Evolutionary conservation across 495 filamentous ascomycete species (phyloP).

Genomic region (Tuber borchii): DNA sequence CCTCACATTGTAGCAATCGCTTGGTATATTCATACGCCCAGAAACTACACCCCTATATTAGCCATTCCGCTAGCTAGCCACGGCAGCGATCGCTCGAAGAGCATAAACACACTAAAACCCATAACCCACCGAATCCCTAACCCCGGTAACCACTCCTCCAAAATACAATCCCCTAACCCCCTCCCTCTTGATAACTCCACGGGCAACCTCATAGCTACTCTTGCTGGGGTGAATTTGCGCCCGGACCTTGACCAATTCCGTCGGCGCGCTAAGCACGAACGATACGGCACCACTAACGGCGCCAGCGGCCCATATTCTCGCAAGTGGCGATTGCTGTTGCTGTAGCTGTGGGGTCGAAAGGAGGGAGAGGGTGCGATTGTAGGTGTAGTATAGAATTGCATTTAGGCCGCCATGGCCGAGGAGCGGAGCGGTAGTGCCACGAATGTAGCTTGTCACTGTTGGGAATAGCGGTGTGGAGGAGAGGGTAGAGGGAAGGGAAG

Average conservation of each 20-base stretch:
- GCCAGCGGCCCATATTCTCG: slow-evolving; percentile 66
- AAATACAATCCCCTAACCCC: slow-evolving; percentile 67
- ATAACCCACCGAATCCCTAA: slow-evolving; percentile 79
- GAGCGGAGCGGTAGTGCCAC: slow-evolving; percentile 70
- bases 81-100: slow-evolving; percentile 22
- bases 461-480: slow-evolving; percentile 7
- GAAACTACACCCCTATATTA: slow-evolving; percentile 52
- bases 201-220: slow-evolving; percentile 52
- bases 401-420: slow-evolving; percentile 85
- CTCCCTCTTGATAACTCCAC: slow-evolving; percentile 53
- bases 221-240: slow-evolving; percentile 55
- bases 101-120: slow-evolving; percentile 68
- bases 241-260: slow-evolving; percentile 80
- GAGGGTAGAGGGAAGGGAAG: slow-evolving; percentile 3
- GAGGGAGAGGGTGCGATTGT: slow-evolving; percentile 64
- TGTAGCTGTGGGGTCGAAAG: slow-evolving; percentile 45
- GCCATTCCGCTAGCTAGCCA: slow-evolving; percentile 1
- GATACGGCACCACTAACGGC: slow-evolving; percentile 71
- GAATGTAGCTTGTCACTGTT: slow-evolving; percentile 27
- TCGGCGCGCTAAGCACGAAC: slow-evolving; percentile 73
- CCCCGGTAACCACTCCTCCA: slow-evolving; percentile 69
- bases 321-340: slow-evolving; percentile 41
- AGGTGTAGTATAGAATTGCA: slow-evolving; percentile 75
- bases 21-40: slow-evolving; percentile 75
- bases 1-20: slow-evolving; percentile 46